Base-by-base conservation (phyloP, 2,329 filamentous ascomycete species). In the Ilyonectria mors-panacis region DNA sequence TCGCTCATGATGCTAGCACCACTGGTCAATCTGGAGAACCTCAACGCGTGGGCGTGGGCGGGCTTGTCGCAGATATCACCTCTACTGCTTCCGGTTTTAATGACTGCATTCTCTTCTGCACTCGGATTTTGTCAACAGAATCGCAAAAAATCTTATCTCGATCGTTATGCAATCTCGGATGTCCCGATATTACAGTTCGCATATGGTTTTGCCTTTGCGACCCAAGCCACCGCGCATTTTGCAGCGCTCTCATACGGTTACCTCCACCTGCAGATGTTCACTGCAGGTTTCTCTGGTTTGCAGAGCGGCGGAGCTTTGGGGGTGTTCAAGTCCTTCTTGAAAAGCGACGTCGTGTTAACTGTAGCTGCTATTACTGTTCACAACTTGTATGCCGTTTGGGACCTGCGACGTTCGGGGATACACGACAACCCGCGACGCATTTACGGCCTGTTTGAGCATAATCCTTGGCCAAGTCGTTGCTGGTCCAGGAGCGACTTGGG, bases 401-500 rank as follows among this genome's bases (percentile, higher is more conserved):
- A 72, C 9, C 55, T 77, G 13, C 66, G 75, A 10, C 63, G 67
- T 1, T 26, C 67, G 4, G 76, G 76, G 76, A 1, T 77, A 76
- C 28, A 59, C 74, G 26, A 69, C 54, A 17, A 75, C 68, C 2
- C 9, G 9, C 5, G 37, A 59, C 1, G 70, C 68, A 1, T 17
- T 68, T 1, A 42, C n/a, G 26, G 65, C 66, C 0, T 53, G 53
- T 2, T 26, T 45, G 2, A 19, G 26, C 6, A 42, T 72, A 2
- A 4, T 71, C 15, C 4, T 50, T 1, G 70, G 71, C 0, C 61
- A 69, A 6, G 26, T 70, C 5, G 6, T 74, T 3, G 65, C 74
- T 33, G 75, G 76, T 0, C 68, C 74, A 2, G 69, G 70, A 2
- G 72, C 76, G 0, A 69, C 74, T 21, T 74, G 71, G 67, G 61